These are phyloP conservation scores for Pythium phragmitis DNA, from an alignment of 352 stramenopile genomes.

Conservation along the genomic window DNA sequence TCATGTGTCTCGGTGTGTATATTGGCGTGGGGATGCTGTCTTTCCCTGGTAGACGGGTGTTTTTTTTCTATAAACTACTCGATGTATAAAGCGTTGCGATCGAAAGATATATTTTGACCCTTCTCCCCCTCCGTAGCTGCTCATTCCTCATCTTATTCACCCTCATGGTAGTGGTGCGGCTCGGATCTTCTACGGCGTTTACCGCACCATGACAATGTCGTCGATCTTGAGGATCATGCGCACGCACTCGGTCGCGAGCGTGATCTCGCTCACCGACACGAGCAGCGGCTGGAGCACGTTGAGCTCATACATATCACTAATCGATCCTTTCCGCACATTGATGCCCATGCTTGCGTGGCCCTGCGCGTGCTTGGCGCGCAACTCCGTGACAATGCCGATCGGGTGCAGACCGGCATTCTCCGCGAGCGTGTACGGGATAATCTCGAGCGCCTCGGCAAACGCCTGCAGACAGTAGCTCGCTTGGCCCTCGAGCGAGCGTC, in stretches of 20 bases:
- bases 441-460: constrained; percentile 97
- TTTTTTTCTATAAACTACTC: no score
- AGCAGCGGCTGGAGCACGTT: constrained; percentile 99
- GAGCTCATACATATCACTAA: constrained; percentile 99
- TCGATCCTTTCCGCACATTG: constrained; percentile 94
- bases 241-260: constrained; percentile 98
- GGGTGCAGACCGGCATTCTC: constrained; percentile 99
- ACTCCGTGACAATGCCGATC: constrained; percentile 98
- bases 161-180: neutral
- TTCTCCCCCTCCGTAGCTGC: neutral
- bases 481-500: constrained; percentile 92
- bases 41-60: no score
- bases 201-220: constrained; percentile 97
- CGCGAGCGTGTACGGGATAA: constrained; percentile 99
- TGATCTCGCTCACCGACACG: constrained; percentile 97
- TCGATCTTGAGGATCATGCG: constrained; percentile 99
- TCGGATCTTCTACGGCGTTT: constrained; percentile 30
- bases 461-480: constrained; percentile 96
- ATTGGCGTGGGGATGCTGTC: neutral
- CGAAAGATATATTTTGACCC: neutral
- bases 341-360: constrained; percentile 94
- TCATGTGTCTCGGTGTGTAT: neutral
- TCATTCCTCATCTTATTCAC: neutral
- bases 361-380: constrained; percentile 92
- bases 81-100: neutral